Conservation (phyloP, 225 moss, liverwort and hornwort genomes). For the Bryum argenteum region DNA sequence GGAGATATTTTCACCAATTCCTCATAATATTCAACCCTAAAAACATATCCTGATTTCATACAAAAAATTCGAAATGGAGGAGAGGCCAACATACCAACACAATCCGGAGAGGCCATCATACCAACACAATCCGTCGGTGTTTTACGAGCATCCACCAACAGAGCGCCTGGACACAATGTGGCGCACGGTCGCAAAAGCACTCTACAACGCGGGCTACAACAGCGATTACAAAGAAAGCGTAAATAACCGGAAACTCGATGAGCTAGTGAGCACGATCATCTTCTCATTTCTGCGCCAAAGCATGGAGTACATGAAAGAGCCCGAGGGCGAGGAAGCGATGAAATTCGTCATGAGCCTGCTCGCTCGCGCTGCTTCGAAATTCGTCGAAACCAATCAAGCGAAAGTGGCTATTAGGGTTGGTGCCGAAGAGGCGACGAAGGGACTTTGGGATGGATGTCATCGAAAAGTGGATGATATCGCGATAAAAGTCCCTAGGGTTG, state of each 20-base stretch:
- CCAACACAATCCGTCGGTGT: neutral
- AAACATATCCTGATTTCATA: too few relatives aligned
- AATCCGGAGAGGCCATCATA: neutral
- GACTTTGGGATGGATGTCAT: slow-evolving; percentile 12
- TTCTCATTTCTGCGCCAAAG: neutral
- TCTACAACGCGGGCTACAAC: neutral
- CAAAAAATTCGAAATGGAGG: slow-evolving; percentile 14
- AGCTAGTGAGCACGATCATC: slow-evolving; percentile 1
- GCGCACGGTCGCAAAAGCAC: neutral
- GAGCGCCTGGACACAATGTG: neutral
- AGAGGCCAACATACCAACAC: neutral
- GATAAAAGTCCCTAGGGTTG: neutral
- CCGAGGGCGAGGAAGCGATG: slow-evolving; percentile 1
- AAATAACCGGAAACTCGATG: neutral
- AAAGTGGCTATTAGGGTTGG: neutral
- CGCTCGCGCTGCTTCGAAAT: neutral
- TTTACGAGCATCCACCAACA: neutral
- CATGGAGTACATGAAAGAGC: slow-evolving; percentile 3
- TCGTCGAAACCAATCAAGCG: neutral
- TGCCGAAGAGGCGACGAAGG: neutral
- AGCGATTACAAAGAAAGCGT: neutral
- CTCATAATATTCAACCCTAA: too few relatives aligned
- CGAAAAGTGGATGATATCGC: neutral
- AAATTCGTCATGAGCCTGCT: neutral
- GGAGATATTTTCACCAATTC: too few relatives aligned